Evolutionary conservation across 192 early-diverging fungal species (phyloP).

Genomic region (Rhizoclosmatium sp.): DNA sequence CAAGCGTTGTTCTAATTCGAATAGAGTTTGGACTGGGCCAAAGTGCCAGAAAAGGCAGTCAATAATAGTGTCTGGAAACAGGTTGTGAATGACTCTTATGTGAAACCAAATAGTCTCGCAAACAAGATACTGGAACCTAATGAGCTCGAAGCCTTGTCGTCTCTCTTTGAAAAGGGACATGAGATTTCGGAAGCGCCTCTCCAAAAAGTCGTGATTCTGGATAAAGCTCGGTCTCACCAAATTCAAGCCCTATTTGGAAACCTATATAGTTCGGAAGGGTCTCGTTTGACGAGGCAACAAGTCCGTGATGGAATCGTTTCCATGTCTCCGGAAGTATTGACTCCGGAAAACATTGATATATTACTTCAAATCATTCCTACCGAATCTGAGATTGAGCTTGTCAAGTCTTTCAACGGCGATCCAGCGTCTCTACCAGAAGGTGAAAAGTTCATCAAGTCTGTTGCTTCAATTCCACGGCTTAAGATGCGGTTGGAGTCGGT

Average conservation of each 20-base stretch:
- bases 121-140: slow-evolving; percentile 36
- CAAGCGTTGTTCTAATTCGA: not conserved
- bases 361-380: slow-evolving; percentile 50
- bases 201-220: slow-evolving; percentile 43
- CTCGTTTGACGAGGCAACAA: slow-evolving; percentile 37
- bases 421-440: slow-evolving; percentile 45
- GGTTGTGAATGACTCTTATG: slow-evolving; percentile 48
- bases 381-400: slow-evolving; percentile 50
- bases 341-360: slow-evolving; percentile 40
- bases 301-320: slow-evolving; percentile 51
- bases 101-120: not conserved
- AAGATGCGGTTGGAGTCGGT: slow-evolving; percentile 47
- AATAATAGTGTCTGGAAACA: slow-evolving; percentile 51
- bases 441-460: slow-evolving; percentile 54
- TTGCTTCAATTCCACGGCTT: slow-evolving; percentile 52
- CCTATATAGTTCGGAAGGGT: not conserved
- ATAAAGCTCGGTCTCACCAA: slow-evolving; percentile 44
- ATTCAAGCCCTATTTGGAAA: slow-evolving; percentile 41
- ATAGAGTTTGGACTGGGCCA: slow-evolving; percentile 56
- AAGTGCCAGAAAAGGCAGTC: slow-evolving; percentile 44
- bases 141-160: slow-evolving; percentile 48
- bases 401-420: slow-evolving; percentile 54
- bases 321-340: slow-evolving; percentile 48
- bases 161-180: slow-evolving; percentile 24
- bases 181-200: not conserved